A percentile compares a stretch with the other conserved stretches of the same genome.
Evolutionary conservation across 108 stramenopile genomes (phyloP).

Genomic region (Stephanodiscus triporus): DNA sequence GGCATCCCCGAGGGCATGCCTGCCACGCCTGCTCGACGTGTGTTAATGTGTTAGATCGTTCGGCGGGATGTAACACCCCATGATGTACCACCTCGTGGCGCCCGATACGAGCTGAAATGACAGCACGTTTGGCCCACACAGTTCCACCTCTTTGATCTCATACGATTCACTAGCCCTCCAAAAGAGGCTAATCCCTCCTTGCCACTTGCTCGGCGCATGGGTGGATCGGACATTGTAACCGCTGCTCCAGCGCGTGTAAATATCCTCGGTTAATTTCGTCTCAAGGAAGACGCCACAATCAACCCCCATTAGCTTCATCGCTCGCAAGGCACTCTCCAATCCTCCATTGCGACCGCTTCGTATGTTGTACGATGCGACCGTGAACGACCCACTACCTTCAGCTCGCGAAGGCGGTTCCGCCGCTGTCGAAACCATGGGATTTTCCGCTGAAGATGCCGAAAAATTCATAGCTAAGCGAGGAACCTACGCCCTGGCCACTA

Average conservation of each 20-base stretch:
- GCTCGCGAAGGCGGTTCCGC: slow-evolving; percentile 2
- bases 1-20: not conserved
- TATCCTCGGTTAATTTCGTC: slow-evolving; percentile 12
- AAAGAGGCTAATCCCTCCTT: slow-evolving; percentile 15
- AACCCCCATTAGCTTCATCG: slow-evolving; percentile 4
- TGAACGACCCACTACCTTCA: slow-evolving; percentile 7
- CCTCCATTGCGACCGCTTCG: slow-evolving; percentile 12
- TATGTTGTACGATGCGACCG: slow-evolving; percentile 10
- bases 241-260: not conserved
- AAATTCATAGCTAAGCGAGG: too few relatives aligned
- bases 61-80: not conserved
- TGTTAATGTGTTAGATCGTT: not conserved
- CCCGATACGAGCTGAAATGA: slow-evolving; percentile 4
- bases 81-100: not conserved
- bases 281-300: slow-evolving; percentile 7
- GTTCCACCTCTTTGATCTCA: not conserved
- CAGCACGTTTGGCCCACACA: slow-evolving; percentile 11
- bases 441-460: too few relatives aligned
- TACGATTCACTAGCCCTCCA: slow-evolving; percentile 4
- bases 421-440: too few relatives aligned
- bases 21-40: not conserved
- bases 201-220: slow-evolving; percentile 1
- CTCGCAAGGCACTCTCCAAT: slow-evolving; percentile 9
- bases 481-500: too few relatives aligned
- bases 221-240: not conserved